Evolutionary conservation across 805 yeast genomes (phyloP).

Genomic region (Pichia kluyveri): DNA sequence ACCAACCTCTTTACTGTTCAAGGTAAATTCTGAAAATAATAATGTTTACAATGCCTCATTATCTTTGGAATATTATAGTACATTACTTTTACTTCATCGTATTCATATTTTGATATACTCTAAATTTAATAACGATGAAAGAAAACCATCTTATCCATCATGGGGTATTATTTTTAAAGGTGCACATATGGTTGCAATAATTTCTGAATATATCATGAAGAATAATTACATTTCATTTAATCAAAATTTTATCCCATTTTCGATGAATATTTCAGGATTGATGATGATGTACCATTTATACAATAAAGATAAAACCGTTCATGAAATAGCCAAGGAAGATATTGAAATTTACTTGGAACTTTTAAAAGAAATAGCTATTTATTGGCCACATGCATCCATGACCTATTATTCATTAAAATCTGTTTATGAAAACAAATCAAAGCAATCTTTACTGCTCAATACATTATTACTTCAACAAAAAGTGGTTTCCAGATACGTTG

Average conservation of each 20-base stretch:
- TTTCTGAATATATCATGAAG: constrained; percentile 46
- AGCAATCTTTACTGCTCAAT: constrained; percentile 6
- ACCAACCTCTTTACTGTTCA: constrained; percentile 54
- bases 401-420: constrained; percentile 43
- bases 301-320: constrained; percentile 19
- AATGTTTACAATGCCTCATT: constrained; percentile 33
- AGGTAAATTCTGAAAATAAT: constrained; percentile 38
- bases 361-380: constrained; percentile 34
- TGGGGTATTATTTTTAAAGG: constrained; percentile 80
- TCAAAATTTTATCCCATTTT: constrained; percentile 27
- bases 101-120: constrained; percentile 44
- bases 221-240: constrained; percentile 43
- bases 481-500: background rate
- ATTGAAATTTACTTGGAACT: constrained; percentile 22
- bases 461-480: background rate
- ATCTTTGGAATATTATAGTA: constrained; percentile 64
- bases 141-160: constrained; percentile 39
- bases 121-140: constrained; percentile 13
- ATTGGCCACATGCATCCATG: constrained; percentile 43
- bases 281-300: constrained; percentile 63
- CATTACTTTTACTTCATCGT: constrained; percentile 64
- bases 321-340: constrained; percentile 17
- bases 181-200: constrained; percentile 63
- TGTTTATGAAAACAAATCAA: constrained; percentile 26
- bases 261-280: constrained; percentile 54